phyloP scores from a whole-genome alignment of 768 basidiomycete genomes.

The Mycena kentingensis region DNA sequence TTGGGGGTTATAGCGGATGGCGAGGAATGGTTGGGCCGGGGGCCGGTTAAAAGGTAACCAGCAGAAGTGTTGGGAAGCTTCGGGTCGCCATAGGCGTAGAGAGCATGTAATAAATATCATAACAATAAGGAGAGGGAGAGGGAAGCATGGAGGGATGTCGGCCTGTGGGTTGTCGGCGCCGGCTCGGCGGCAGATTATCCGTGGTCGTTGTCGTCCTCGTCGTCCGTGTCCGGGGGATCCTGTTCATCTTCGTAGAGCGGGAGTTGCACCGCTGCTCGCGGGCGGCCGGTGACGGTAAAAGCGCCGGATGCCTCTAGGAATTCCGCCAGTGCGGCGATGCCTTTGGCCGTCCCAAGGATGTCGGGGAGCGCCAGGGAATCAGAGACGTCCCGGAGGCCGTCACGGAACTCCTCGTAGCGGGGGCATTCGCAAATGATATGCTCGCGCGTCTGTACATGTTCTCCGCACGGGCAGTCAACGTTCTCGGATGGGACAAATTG shows the following conservation, averaged over 20 bases:
- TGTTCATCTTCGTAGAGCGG: background rate
- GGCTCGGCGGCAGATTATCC: too few species aligned
- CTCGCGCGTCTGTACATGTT: conserved; percentile 18
- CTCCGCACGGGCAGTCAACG: conserved; percentile 29
- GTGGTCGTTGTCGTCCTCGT: too few species aligned
- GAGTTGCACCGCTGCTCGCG: background rate
- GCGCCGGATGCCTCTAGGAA: conserved; percentile 17
- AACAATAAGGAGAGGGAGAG: too few species aligned
- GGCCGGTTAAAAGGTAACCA: too few species aligned
- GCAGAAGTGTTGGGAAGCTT: too few species aligned
- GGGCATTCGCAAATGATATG: conserved; percentile 27
- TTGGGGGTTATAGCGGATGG: too few species aligned
- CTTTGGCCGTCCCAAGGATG: conserved; percentile 19
- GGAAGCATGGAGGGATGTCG: too few species aligned
- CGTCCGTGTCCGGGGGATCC: too few species aligned
- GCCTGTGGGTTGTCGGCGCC: too few species aligned
- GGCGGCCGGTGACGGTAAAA: conserved; percentile 11
- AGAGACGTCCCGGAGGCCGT: conserved; percentile 8
- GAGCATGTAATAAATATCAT: too few species aligned
- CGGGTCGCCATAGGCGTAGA: too few species aligned
- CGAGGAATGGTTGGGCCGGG: too few species aligned
- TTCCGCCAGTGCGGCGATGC: conserved; percentile 15
- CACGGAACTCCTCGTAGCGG: conserved; percentile 12
- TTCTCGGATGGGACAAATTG: conserved; percentile 22
- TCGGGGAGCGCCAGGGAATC: conserved; percentile 8